Percentiles rank a stretch among this genome's conserved stretches.
Evolutionary conservation across 768 basidiomycete species (phyloP).

Genomic region (Suillus brevipes): DNA sequence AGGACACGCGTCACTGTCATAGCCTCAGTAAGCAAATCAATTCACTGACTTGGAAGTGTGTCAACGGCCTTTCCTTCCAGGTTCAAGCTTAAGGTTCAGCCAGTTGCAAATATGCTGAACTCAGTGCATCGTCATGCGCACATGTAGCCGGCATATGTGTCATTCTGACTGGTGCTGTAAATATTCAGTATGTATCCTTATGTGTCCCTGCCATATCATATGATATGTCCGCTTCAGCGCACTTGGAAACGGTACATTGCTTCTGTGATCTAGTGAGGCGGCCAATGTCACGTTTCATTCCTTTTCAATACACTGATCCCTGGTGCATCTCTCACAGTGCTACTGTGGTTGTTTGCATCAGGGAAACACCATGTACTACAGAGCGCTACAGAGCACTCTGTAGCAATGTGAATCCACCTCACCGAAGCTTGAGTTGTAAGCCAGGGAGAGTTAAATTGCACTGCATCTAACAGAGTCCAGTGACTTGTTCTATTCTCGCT

Average conservation of each 20-base stretch:
- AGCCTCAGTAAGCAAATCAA: not conserved
- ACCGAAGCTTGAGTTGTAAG: too few relatives aligned
- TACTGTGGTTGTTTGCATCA: too few relatives aligned
- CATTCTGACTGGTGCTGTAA: not conserved
- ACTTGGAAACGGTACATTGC: not conserved
- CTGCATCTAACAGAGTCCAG: not conserved
- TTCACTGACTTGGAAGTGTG: not conserved
- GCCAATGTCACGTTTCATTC: not conserved
- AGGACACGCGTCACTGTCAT: not conserved
- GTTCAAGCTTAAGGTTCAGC: not conserved
- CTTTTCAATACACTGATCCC: not conserved
- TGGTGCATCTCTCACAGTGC: too few relatives aligned
- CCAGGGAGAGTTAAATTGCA: not conserved
- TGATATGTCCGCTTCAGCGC: not conserved
- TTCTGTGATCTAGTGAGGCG: too few relatives aligned
- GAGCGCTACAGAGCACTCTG: too few relatives aligned
- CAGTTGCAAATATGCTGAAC: not conserved
- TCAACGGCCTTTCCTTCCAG: not conserved
- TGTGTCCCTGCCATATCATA: not conserved
- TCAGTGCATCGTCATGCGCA: not conserved
- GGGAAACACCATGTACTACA: too few relatives aligned
- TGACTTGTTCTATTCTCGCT: not conserved
- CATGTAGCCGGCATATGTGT: not conserved
- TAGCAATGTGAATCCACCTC: too few relatives aligned
- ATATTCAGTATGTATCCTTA: too few relatives aligned